Conservation (phyloP, 176 grass and related monocot genomes). For the Phoenix dactylifera region DNA sequence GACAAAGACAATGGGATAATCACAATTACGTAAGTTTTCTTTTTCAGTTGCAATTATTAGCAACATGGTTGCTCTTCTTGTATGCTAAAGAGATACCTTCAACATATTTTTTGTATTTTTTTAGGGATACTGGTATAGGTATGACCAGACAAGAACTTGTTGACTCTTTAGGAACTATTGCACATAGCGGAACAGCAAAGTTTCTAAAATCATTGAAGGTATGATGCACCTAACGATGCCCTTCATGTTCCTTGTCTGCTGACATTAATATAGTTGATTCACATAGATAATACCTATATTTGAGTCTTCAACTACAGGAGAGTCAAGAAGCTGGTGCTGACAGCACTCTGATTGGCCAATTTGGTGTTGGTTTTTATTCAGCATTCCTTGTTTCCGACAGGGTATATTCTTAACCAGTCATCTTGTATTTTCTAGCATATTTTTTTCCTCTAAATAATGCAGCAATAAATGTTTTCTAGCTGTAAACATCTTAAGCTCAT, state of each 20-base stretch:
- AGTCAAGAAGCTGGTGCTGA: constrained; percentile 78
- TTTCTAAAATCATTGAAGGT: constrained; percentile 95
- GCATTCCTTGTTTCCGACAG: constrained; percentile 90
- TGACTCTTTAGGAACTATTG: constrained; percentile 87
- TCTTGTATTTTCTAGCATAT: neutral
- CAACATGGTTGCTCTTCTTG: no score
- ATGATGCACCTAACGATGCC: neutral
- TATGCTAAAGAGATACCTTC: no score
- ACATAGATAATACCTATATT: neutral
- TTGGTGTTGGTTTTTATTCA: constrained; percentile 98
- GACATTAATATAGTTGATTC: neutral
- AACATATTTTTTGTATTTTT: constrained; percentile 10
- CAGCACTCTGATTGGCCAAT: constrained; percentile 98
- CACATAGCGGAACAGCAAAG: constrained; percentile 93
- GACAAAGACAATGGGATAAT: constrained; percentile 91
- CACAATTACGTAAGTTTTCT: constrained; percentile 60
- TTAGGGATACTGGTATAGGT: constrained; percentile 90
- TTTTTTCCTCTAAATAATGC: no score
- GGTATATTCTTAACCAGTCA: constrained; percentile 31
- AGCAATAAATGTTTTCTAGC: no score
- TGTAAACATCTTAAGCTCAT: no score
- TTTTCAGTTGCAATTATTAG: neutral
- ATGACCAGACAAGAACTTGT: constrained; percentile 96
- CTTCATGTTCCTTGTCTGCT: neutral
- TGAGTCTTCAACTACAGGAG: constrained; percentile 41